These are phyloP conservation scores for Rugosomyces carneus DNA, from an alignment of 1,284 basidiomycete genomes.

Conservation along the genomic window DNA sequence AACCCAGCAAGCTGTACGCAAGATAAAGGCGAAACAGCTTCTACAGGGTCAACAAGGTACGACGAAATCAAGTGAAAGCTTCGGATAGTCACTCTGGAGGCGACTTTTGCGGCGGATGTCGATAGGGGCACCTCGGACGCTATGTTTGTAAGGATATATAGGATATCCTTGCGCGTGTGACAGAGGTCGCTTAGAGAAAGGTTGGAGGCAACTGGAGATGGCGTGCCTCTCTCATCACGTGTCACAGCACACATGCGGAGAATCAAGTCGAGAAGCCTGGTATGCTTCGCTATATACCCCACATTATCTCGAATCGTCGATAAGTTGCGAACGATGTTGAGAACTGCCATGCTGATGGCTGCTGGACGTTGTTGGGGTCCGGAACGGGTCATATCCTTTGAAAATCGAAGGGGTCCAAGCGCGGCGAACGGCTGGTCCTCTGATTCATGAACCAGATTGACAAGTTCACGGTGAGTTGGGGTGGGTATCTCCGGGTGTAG, in stretches of 20 bases:
- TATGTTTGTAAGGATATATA: constrained; percentile 70
- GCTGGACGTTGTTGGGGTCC: constrained; percentile 60
- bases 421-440: constrained; percentile 54
- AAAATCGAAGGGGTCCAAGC: constrained; percentile 41
- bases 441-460: constrained; percentile 51
- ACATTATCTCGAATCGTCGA: constrained; percentile 72
- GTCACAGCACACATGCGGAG: constrained; percentile 57
- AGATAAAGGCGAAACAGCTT: constrained; percentile 58
- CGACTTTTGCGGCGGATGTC: constrained; percentile 32
- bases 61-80: constrained; percentile 70
- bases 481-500: constrained; percentile 31
- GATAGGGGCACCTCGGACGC: constrained; percentile 47
- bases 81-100: constrained; percentile 42
- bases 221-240: constrained; percentile 32
- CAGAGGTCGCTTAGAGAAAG: constrained; percentile 71
- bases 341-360: constrained; percentile 63
- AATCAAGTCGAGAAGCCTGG: constrained; percentile 60
- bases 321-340: constrained; percentile 86
- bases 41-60: constrained; percentile 66
- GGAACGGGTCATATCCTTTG: constrained; percentile 27
- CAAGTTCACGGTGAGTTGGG: constrained; percentile 59
- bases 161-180: constrained; percentile 70
- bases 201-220: constrained; percentile 42
- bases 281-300: constrained; percentile 60
- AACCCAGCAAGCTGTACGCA: constrained; percentile 47